Conservation (phyloP, 371 early-diverging fungal genomes). For the Syncephalastrum monosporum region DNA sequence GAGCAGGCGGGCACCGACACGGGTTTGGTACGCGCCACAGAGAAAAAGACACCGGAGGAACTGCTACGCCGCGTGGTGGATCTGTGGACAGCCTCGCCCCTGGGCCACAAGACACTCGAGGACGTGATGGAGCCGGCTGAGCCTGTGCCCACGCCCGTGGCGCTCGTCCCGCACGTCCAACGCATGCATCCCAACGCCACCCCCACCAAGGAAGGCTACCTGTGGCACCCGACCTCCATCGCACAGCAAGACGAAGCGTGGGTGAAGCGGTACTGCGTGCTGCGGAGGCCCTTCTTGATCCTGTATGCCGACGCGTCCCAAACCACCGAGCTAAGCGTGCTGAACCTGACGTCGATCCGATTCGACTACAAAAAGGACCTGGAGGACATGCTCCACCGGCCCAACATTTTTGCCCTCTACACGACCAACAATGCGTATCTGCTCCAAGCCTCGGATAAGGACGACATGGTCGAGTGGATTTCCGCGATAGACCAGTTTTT, state of each 20-base stretch:
- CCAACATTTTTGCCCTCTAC: constrained; percentile 72
- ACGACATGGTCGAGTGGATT: constrained; percentile 77
- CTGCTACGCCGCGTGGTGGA: constrained; percentile 39
- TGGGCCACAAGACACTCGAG: no score
- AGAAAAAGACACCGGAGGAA: constrained; percentile 13
- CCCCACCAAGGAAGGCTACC: no score
- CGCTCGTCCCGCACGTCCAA: no score
- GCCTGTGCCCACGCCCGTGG: no score
- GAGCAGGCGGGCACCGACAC: no score
- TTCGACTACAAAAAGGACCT: constrained; percentile 65
- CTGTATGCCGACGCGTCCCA: constrained; percentile 65
- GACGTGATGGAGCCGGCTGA: no score
- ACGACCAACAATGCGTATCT: constrained; percentile 70
- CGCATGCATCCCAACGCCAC: no score
- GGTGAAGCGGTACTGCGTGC: no score
- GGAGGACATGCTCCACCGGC: constrained; percentile 50
- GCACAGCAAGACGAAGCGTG: no score
- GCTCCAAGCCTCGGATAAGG: constrained; percentile 61
- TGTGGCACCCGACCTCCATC: no score
- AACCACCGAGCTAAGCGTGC: constrained; percentile 64
- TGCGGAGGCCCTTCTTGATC: constrained; percentile 70
- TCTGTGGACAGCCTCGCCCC: constrained; percentile 37
- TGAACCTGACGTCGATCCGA: constrained; percentile 67
- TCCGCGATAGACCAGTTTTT: constrained; percentile 65
- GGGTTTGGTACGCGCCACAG: no score